A percentile compares a stretch with the other conserved stretches of the same genome.
Evolutionary conservation across 805 yeast species (phyloP).

Genomic region (Blastobotrys attinorum): DNA sequence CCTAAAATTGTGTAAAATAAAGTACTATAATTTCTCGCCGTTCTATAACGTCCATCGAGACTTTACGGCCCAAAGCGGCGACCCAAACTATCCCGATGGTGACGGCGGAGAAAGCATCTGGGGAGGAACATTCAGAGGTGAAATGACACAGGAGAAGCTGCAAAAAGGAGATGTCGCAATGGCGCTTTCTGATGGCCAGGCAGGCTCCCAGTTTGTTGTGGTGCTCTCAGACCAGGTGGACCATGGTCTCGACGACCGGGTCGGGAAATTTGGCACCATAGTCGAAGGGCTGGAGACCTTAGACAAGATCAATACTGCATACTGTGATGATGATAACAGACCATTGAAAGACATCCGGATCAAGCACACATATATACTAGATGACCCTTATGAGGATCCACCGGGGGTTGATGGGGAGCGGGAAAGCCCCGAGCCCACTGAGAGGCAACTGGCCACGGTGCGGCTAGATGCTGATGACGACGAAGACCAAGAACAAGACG

Average conservation of each 20-base stretch:
- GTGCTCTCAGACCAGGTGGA: constrained; percentile 28
- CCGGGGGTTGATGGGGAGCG: constrained; percentile 22
- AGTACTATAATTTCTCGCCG: constrained; percentile 46
- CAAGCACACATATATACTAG: constrained; percentile 40
- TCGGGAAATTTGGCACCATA: constrained; percentile 41
- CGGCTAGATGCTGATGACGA: constrained; percentile 22
- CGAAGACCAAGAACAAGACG: constrained; percentile 22
- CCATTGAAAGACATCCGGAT: constrained; percentile 47
- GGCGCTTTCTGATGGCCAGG: constrained; percentile 11
- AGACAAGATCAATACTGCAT: constrained; percentile 35
- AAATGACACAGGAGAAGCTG: constrained; percentile 17
- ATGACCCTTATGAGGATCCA: constrained; percentile 47
- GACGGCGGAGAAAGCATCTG: constrained; percentile 29
- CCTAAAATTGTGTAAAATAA: constrained; percentile 44
- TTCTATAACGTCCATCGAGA: constrained; percentile 38
- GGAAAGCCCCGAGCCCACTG: constrained; percentile 33
- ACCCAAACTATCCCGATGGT: constrained; percentile 37
- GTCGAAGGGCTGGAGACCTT: constrained; percentile 42
- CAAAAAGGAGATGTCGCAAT: constrained; percentile 32
- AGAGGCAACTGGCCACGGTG: constrained; percentile 29
- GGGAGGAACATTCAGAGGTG: constrained; percentile 23
- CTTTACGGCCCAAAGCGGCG: constrained; percentile 39
- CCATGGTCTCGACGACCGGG: constrained; percentile 21
- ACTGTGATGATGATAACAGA: constrained; percentile 33
- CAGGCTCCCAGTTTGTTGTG: constrained; percentile 34